Conservation (phyloP, 2,329 filamentous ascomycete genomes). For the Neonectria hederae region DNA sequence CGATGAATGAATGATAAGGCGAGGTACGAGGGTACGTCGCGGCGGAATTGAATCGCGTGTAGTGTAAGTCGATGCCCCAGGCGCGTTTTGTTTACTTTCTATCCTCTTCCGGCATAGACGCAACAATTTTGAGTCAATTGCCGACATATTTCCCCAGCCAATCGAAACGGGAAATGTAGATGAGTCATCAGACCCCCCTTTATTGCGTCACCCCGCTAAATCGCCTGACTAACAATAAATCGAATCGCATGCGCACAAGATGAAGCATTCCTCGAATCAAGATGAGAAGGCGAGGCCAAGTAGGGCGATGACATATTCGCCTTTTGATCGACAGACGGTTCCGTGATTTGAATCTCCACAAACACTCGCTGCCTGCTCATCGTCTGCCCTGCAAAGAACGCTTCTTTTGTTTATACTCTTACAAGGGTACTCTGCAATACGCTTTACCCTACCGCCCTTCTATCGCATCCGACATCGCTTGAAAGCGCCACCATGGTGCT, state of each 20-base stretch:
- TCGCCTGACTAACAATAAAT: constrained; percentile 23
- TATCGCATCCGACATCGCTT: constrained; percentile 21
- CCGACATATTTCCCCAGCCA: constrained; percentile 2
- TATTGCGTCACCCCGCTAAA: constrained; percentile 32
- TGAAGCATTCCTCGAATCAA: constrained; percentile 13
- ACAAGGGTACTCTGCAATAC: constrained; percentile 7
- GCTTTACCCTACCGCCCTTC: constrained; percentile 20
- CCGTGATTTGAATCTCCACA: neutral
- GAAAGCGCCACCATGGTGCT: constrained; percentile 48
- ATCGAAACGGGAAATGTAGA: neutral
- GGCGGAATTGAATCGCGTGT: constrained; percentile 34
- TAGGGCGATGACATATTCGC: constrained; percentile 36
- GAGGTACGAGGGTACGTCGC: constrained; percentile 26
- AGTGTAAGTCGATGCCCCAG: constrained; percentile 31
- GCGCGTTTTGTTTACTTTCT: constrained; percentile 56
- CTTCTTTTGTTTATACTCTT: neutral
- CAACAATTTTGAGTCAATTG: constrained; percentile 32
- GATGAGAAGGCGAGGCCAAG: constrained; percentile 15
- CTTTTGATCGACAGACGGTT: constrained; percentile 30
- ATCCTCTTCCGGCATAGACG: constrained; percentile 48
- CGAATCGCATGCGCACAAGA: constrained; percentile 4
- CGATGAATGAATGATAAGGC: constrained; percentile 34
- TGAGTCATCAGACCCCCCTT: constrained; percentile 23
- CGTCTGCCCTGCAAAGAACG: neutral
- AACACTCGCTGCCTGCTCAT: neutral